These are phyloP conservation scores for Pisolithus albus DNA, from an alignment of 768 basidiomycete genomes.

Conservation along the genomic window DNA sequence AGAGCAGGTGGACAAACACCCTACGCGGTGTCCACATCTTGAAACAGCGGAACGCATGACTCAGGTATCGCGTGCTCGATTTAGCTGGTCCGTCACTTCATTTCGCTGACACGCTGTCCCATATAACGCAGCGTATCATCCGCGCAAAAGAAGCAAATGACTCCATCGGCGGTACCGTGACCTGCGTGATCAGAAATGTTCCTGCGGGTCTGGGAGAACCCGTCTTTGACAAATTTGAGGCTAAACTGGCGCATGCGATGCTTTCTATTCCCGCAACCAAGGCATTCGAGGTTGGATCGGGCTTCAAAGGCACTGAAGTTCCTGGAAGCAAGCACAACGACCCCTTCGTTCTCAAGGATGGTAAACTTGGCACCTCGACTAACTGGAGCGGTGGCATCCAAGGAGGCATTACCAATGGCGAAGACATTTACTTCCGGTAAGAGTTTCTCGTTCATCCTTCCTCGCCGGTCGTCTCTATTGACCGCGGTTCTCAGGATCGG, in stretches of 20 bases:
- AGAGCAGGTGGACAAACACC: conserved; percentile 80
- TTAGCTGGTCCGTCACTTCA: too few species aligned
- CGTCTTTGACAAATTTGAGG: conserved; percentile 98
- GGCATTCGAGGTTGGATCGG: conserved; percentile 95
- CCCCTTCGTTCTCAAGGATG: conserved; percentile 64
- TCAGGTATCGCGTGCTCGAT: conserved; percentile 42
- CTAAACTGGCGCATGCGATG: conserved; percentile 94
- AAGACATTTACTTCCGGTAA: conserved; percentile 95
- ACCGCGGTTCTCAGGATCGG: conserved; percentile 57
- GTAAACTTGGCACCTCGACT: conserved; percentile 72
- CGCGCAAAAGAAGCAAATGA: conserved; percentile 86
- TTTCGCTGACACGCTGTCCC: conserved; percentile 30
- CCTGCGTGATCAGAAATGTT: conserved; percentile 87
- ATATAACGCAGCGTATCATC: conserved; percentile 67
- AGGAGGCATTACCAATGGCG: conserved; percentile 96
- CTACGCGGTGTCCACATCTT: conserved; percentile 84
- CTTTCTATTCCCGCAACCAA: conserved; percentile 98
- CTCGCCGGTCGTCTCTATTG: conserved; percentile 2
- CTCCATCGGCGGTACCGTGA: conserved; percentile 97
- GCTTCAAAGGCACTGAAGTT: conserved; percentile 91
- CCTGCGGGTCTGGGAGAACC: conserved; percentile 95
- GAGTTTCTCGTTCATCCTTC: conserved; percentile 12
- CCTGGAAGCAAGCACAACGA: conserved; percentile 95
- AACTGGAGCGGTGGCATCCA: conserved; percentile 98
- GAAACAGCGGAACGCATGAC: conserved; percentile 90